Percentiles rank a stretch among this genome's conserved stretches.
These are phyloP conservation scores for Helicocarpus griseus DNA, from an alignment of 2,329 filamentous ascomycete genomes.

Conservation along the genomic window DNA sequence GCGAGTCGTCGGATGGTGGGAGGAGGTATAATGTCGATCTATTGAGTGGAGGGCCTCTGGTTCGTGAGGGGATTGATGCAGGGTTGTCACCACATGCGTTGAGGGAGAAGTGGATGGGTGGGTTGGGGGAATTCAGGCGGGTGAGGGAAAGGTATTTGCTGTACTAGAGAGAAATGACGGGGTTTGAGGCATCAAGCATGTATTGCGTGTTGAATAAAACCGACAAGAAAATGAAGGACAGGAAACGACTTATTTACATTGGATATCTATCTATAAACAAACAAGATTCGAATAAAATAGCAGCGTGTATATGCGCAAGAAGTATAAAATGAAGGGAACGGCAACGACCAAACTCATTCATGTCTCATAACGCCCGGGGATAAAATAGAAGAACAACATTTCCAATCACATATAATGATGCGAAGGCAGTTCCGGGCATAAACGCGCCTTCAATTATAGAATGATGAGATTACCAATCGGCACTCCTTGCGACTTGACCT, in stretches of 20 bases:
- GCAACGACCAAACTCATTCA: too few species aligned
- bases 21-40: not conserved
- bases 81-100: not conserved
- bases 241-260: too few species aligned
- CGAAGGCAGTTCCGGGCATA: not conserved
- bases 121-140: not conserved
- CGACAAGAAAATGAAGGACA: too few species aligned
- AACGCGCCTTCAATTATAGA: not conserved
- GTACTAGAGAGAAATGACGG: not conserved
- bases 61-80: not conserved
- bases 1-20: too few species aligned
- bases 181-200: not conserved
- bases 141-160: slow-evolving; percentile 1
- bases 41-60: not conserved
- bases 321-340: too few species aligned
- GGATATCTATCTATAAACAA: too few species aligned
- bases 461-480: slow-evolving; percentile 71
- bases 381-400: too few species aligned
- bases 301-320: too few species aligned
- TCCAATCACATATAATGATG: not conserved
- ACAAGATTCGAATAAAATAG: too few species aligned
- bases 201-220: not conserved
- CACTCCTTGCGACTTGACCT: slow-evolving; percentile 70
- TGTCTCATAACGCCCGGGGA: too few species aligned
- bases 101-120: not conserved